Evolutionary conservation across 2,329 filamentous ascomycete genomes (phyloP).

Genomic region (Ophiostoma pallidulum): DNA sequence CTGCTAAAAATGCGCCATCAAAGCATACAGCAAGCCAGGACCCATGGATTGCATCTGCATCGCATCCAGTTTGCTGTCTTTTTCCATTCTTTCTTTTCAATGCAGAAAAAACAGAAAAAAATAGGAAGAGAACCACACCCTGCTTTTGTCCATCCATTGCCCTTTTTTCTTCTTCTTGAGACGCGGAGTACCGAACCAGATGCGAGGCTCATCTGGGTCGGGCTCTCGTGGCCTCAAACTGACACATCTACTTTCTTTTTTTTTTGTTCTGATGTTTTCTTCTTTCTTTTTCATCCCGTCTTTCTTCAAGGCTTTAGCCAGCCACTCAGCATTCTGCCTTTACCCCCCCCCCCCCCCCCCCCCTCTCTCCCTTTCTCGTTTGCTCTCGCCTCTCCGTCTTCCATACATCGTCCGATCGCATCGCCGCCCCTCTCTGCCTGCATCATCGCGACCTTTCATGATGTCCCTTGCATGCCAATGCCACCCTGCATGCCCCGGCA

Average conservation of each 20-base stretch:
- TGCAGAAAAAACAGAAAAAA: too few relatives aligned
- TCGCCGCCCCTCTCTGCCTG: not conserved
- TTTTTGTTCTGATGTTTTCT: not conserved
- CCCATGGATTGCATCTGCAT: too few relatives aligned
- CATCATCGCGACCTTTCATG: slow-evolving; percentile 1
- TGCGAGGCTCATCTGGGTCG: too few relatives aligned
- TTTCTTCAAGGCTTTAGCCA: not conserved
- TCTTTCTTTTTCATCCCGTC: not conserved
- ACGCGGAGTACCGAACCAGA: too few relatives aligned
- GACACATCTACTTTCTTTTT: not conserved
- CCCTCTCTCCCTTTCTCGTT: not conserved
- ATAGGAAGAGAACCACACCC: too few relatives aligned
- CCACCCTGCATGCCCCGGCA: not conserved
- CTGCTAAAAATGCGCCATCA: slow-evolving; percentile 4
- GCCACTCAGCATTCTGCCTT: not conserved
- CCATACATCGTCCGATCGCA: not conserved
- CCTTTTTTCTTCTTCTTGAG: too few relatives aligned
- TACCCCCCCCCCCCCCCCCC: too few relatives aligned
- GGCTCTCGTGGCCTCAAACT: too few relatives aligned
- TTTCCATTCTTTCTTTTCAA: too few relatives aligned
- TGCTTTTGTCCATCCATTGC: too few relatives aligned
- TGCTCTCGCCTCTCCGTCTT: not conserved
- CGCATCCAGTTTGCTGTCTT: too few relatives aligned
- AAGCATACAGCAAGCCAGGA: too few relatives aligned
- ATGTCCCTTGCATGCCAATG: slow-evolving; percentile 4